A percentile compares a stretch with the other conserved stretches of the same genome.
Evolutionary conservation across 2,329 filamentous ascomycete genomes (phyloP).

Genomic region (Fusarium palustre): DNA sequence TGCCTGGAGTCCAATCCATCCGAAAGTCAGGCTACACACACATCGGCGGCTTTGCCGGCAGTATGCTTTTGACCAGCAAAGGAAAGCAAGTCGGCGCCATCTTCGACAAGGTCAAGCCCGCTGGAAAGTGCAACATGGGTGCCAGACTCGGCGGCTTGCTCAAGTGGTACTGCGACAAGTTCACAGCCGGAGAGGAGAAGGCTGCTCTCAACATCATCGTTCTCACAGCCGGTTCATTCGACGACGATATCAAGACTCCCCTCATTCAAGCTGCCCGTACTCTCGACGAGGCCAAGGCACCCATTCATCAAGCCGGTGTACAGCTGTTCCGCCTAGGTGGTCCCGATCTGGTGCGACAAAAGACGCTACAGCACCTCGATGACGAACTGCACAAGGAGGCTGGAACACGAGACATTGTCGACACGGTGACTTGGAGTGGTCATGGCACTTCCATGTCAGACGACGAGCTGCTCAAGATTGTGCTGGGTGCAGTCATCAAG

Average conservation of each 20-base stretch:
- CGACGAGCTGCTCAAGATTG: constrained; percentile 23
- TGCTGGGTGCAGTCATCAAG: constrained; percentile 18
- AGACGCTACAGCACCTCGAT: constrained; percentile 16
- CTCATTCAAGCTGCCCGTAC: constrained; percentile 16
- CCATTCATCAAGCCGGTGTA: constrained; percentile 21
- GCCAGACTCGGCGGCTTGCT: constrained; percentile 15
- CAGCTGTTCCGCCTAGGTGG: constrained; percentile 15
- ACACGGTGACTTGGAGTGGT: constrained; percentile 27
- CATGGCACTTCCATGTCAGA: constrained; percentile 20
- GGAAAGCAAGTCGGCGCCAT: constrained; percentile 20
- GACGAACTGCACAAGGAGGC: constrained; percentile 23
- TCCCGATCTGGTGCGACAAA: constrained; percentile 15
- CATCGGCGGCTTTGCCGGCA: constrained; percentile 15
- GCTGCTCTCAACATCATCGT: constrained; percentile 21
- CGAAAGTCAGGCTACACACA: constrained; percentile 21
- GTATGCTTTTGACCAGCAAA: constrained; percentile 20
- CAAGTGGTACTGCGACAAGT: constrained; percentile 27
- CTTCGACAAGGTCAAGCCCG: constrained; percentile 18
- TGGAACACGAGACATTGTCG: constrained; percentile 20
- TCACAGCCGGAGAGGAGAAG: constrained; percentile 17
- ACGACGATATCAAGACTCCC: constrained; percentile 23
- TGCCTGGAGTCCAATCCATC: constrained; percentile 20
- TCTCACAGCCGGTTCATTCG: constrained; percentile 12
- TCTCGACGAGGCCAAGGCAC: constrained; percentile 22
- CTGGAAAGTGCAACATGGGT: constrained; percentile 24